Conservation (phyloP, 2,329 filamentous ascomycete genomes). For the Coccinonectria pachysandricola region DNA sequence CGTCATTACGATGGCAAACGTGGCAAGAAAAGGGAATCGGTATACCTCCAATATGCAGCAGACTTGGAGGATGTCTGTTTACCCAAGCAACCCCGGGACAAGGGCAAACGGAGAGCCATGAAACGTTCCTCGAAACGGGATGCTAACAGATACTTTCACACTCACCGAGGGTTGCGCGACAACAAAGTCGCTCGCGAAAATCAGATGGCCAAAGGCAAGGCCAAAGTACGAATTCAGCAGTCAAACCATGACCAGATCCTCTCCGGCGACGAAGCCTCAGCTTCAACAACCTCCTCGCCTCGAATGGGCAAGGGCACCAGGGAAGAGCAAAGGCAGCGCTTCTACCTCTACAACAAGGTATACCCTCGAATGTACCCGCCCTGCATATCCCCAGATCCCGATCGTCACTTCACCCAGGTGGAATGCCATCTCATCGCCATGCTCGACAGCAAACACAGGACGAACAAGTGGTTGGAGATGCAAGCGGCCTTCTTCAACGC, state of each 20-base stretch:
- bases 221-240: conserved; percentile 4
- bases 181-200: conserved; percentile 11
- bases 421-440: conserved; percentile 27
- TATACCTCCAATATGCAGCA: too few relatives aligned
- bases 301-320: conserved; percentile 7
- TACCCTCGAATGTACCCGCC: too few relatives aligned
- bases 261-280: conserved; percentile 19
- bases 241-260: conserved; percentile 4
- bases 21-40: too few relatives aligned
- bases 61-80: too few relatives aligned
- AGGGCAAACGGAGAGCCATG: conserved; percentile 3
- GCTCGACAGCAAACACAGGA: conserved; percentile 23
- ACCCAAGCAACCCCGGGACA: too few relatives aligned
- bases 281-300: conserved; percentile 10
- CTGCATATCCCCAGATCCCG: conserved; percentile 9
- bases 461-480: conserved; percentile 29
- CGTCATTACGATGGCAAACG: too few relatives aligned
- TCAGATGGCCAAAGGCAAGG: conserved; percentile 10
- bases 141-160: too few relatives aligned
- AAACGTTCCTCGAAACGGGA: too few relatives aligned
- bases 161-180: conserved; percentile 12
- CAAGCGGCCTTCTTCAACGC: conserved; percentile 34
- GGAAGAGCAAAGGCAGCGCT: conserved; percentile 15
- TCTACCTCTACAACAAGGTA: conserved; percentile 23
- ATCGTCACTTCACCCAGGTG: conserved; percentile 16